Conservation (phyloP, 1,284 basidiomycete species). For the Boletus smithii region DNA sequence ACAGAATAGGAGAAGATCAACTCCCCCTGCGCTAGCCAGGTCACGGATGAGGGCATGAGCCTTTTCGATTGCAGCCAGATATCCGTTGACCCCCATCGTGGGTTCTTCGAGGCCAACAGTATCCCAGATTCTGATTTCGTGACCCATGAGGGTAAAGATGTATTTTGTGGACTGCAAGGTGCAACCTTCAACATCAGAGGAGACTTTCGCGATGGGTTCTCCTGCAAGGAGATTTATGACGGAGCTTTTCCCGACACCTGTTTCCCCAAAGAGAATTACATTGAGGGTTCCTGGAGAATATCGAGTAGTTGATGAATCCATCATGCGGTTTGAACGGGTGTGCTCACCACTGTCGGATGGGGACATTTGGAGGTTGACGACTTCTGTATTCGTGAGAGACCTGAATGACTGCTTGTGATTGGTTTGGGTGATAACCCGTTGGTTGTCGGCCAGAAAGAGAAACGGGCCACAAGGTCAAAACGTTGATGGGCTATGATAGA, state of each 20-base stretch:
- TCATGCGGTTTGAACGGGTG: neutral
- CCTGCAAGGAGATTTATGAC: slow-evolving; percentile 33
- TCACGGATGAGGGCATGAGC: slow-evolving; percentile 35
- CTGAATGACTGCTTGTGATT: neutral
- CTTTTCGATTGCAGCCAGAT: slow-evolving; percentile 34
- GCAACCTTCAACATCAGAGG: slow-evolving; percentile 25
- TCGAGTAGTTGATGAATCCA: neutral
- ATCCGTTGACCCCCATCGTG: slow-evolving; percentile 26
- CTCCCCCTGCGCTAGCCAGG: slow-evolving; percentile 29
- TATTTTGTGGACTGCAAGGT: slow-evolving; percentile 28
- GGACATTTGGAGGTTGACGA: slow-evolving; percentile 15
- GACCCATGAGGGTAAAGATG: slow-evolving; percentile 10
- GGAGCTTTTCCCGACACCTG: slow-evolving; percentile 34
- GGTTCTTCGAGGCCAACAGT: slow-evolving; percentile 43
- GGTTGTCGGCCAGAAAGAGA: slow-evolving; percentile 8
- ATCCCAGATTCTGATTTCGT: slow-evolving; percentile 33
- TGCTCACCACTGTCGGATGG: slow-evolving; percentile 19
- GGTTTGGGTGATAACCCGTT: neutral
- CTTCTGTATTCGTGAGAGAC: slow-evolving; percentile 8
- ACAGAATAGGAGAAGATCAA: slow-evolving; percentile 40
- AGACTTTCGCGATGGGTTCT: slow-evolving; percentile 25
- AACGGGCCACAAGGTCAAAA: slow-evolving; percentile 3
- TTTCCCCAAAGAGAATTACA: slow-evolving; percentile 32
- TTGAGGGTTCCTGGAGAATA: slow-evolving; percentile 15
- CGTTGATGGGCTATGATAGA: slow-evolving; percentile 3